Evolutionary conservation across 345 rosid genomes (phyloP).

Genomic region (Aquilaria yunnanensis): DNA sequence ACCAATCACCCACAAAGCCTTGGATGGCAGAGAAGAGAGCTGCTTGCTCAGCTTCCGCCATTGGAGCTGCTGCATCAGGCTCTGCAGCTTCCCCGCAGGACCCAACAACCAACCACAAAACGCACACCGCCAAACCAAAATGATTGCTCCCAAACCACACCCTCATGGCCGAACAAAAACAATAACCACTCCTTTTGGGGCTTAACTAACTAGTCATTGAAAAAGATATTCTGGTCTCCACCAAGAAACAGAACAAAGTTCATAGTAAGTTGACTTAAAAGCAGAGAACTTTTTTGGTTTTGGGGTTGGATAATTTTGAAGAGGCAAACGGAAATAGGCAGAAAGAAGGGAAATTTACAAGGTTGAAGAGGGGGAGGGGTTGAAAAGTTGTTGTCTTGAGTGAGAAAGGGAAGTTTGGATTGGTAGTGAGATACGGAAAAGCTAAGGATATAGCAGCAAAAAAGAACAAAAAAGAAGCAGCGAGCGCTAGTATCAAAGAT

Average conservation of each 20-base stretch:
- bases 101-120: constrained; percentile 28
- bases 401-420: constrained; percentile 8
- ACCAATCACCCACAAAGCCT: constrained; percentile 83
- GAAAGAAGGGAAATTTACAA: background rate
- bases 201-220: background rate
- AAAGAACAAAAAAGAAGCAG: constrained; percentile 20
- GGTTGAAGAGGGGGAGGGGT: constrained; percentile 2
- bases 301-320: background rate
- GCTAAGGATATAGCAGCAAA: constrained; percentile 16
- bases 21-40: constrained; percentile 68
- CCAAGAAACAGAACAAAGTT: constrained; percentile 8
- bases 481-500: constrained; percentile 44
- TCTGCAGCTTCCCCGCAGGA: constrained; percentile 35
- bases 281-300: background rate
- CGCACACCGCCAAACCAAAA: constrained; percentile 26
- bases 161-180: constrained; percentile 10
- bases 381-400: constrained; percentile 9
- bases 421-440: constrained; percentile 18
- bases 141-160: constrained; percentile 2
- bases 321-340: constrained; percentile 5
- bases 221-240: background rate
- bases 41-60: constrained; percentile 65
- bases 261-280: background rate
- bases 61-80: constrained; percentile 45
- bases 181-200: background rate